Percentiles rank a stretch among this genome's conserved stretches.
Conservation (phyloP, 805 yeast species). For the Nadsonia fulvescens region DNA sequence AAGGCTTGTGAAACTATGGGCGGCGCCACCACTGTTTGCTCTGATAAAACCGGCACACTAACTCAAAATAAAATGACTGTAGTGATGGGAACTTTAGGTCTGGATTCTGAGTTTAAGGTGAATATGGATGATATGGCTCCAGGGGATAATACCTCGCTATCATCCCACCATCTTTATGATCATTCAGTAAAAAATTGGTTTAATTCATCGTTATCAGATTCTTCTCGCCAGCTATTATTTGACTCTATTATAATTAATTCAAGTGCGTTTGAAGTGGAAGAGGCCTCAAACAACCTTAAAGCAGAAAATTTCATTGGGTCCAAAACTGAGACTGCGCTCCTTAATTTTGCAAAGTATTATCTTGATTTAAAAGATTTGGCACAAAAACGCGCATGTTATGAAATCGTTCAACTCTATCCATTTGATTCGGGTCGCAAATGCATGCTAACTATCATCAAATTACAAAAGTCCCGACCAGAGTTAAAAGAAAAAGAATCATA, state of each 20-base stretch:
- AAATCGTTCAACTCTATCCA: slow-evolving; percentile 58
- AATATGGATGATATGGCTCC: slow-evolving; percentile 23
- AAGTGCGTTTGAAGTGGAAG: slow-evolving; percentile 71
- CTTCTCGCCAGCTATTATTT: slow-evolving; percentile 16
- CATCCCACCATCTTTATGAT: too few species aligned
- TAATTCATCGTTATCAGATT: slow-evolving; percentile 7
- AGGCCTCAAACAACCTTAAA: slow-evolving; percentile 13
- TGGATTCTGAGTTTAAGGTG: slow-evolving; percentile 23
- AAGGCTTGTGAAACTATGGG: slow-evolving; percentile 98
- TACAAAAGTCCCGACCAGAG: slow-evolving; percentile 16
- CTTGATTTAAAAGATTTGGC: slow-evolving; percentile 31
- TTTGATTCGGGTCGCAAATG: slow-evolving; percentile 88
- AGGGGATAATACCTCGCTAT: slow-evolving; percentile 1
- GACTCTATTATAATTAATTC: slow-evolving; percentile 64
- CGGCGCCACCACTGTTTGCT: slow-evolving; percentile 90
- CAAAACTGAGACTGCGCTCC: slow-evolving; percentile 83
- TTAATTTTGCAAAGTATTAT: slow-evolving; percentile 43
- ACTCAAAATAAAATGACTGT: slow-evolving; percentile 90
- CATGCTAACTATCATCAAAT: slow-evolving; percentile 61
- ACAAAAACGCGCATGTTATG: slow-evolving; percentile 23
- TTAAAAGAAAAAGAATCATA: slow-evolving; percentile 16
- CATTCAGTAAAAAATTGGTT: slow-evolving; percentile 2
- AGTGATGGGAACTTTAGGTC: slow-evolving; percentile 56
- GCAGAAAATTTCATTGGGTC: slow-evolving; percentile 67
- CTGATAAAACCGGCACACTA: slow-evolving; percentile 94